These are phyloP conservation scores for Pseudogymnoascus sp. DNA, from an alignment of 2,329 filamentous ascomycete genomes.

Conservation along the genomic window DNA sequence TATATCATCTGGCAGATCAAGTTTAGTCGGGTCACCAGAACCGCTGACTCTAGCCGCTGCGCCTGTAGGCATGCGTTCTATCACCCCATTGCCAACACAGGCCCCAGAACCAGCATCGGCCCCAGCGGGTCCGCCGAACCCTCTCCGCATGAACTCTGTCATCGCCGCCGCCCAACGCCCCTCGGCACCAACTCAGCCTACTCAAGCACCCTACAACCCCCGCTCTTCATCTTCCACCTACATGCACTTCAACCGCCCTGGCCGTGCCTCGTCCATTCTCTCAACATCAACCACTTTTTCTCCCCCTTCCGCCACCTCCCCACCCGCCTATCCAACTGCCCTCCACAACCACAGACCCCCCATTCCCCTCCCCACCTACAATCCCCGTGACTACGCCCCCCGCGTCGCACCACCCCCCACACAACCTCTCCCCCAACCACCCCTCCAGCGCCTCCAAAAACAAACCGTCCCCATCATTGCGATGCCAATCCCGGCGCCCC, in stretches of 20 bases:
- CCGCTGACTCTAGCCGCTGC: not conserved
- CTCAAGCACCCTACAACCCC: not conserved
- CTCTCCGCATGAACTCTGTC: slow-evolving; percentile 8
- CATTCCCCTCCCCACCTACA: not conserved
- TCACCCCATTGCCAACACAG: not conserved
- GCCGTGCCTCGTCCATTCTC: not conserved
- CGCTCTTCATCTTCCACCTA: not conserved
- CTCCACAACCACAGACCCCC: not conserved
- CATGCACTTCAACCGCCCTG: slow-evolving; percentile 6
- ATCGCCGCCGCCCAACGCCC: not conserved
- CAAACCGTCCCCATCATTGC: slow-evolving; percentile 6
- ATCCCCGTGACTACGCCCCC: not conserved
- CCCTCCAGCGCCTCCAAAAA: not conserved
- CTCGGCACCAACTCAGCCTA: not conserved
- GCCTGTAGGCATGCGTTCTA: not conserved
- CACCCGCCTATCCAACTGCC: not conserved
- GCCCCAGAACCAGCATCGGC: not conserved
- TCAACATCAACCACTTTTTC: slow-evolving; percentile 2
- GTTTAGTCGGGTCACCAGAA: not conserved
- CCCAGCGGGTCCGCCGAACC: not conserved
- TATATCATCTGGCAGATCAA: slow-evolving; percentile 1
- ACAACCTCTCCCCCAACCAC: not conserved
- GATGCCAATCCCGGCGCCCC: not conserved
- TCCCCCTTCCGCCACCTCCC: not conserved
- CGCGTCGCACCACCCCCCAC: not conserved